These are phyloP conservation scores for Ceratocystis albifundus DNA, from an alignment of 2,329 filamentous ascomycete genomes.

Conservation along the genomic window DNA sequence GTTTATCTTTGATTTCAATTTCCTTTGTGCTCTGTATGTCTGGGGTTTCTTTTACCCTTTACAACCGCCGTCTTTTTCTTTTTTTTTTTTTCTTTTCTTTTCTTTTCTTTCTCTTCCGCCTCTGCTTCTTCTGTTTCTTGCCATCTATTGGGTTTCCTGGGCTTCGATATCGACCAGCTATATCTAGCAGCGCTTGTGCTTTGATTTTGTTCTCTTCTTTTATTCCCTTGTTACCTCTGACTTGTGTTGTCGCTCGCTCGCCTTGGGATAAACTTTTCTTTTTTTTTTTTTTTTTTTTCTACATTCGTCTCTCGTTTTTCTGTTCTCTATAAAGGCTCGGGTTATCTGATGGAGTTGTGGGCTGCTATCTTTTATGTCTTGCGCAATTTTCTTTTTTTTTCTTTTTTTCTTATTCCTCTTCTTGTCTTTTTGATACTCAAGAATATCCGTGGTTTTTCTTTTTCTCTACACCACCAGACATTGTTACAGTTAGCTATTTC, in stretches of 20 bases:
- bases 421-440: constrained; percentile 6
- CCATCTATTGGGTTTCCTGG: constrained; percentile 8
- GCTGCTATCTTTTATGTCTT: not conserved
- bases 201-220: constrained; percentile 13
- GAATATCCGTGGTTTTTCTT: not conserved
- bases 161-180: constrained; percentile 1
- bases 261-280: constrained; percentile 3
- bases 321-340: constrained; percentile 10
- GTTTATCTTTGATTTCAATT: not conserved
- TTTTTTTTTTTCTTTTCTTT: constrained; percentile 9
- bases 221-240: constrained; percentile 8
- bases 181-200: constrained; percentile 14
- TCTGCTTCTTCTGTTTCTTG: not conserved
- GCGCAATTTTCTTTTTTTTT: not conserved
- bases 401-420: not conserved
- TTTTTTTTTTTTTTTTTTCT: not conserved
- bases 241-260: constrained; percentile 1
- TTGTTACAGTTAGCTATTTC: constrained; percentile 6
- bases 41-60: not conserved
- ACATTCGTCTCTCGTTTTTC: constrained; percentile 6
- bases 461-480: not conserved
- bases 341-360: constrained; percentile 13
- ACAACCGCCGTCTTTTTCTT: not conserved
- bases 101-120: not conserved
- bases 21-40: not conserved